Base-by-base conservation (phyloP, 75 land plant genomes). In the Picea glauca region DNA sequence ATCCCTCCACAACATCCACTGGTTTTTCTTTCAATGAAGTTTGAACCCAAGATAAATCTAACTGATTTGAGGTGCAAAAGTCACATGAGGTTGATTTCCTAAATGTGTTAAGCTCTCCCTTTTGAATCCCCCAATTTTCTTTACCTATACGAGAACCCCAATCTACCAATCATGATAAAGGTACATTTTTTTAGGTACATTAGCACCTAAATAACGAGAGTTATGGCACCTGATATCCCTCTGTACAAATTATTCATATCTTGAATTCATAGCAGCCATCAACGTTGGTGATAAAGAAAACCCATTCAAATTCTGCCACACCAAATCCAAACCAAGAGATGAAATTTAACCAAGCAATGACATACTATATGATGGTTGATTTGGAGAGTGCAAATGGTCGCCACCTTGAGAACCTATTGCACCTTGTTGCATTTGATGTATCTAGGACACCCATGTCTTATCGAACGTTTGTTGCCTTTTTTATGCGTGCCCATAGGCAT, bases 81-180 rank as follows among this genome's bases (percentile, higher is more conserved):
- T 87, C 91, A 82, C 89, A 89, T 56, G 91, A 91, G 4, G 91
- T 84, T n/a, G 91, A 89, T 40, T 91, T 91, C 80, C 88, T 82
- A 21, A 91, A 80, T 82, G 87, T 91, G 76, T 76, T 78, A 50
- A 85, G 78, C 43, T 89, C 91, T 4, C 88, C 88, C 61, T 86
- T 84, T 74, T 87, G 87, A 12, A 89, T 56, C 13, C 91, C 89
- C 91, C 93, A 91, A 63, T 91, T 88, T 61, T 83, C 75, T 78
- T 87, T 91, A 9, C 93, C 93, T 62, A 75, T 83, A 8, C 89
- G 91, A 60, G 89, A 89, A 33, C 91, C 81, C 93, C 91, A 91
- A 56, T 85, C 86, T 2, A 87, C 79, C n/a, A 82, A 5, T 13
- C 65, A 46, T 20, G 74, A 8, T 23, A 76, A 72, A 35, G 38